Base-by-base conservation (phyloP, 768 basidiomycete species). In the Calocera cornea region DNA sequence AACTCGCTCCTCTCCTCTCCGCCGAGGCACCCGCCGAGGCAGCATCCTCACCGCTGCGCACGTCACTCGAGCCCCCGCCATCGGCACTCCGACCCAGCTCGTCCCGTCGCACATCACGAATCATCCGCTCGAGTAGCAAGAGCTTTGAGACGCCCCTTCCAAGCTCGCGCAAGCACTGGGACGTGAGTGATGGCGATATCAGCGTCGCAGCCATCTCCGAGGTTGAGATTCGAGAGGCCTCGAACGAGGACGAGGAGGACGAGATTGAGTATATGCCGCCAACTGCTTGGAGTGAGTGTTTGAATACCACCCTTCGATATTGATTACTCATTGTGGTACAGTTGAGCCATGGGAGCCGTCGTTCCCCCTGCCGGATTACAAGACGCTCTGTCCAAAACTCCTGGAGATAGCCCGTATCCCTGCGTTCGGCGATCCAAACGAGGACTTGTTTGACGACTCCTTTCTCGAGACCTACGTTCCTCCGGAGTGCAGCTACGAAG, bases 91-190 rank as follows among this genome's bases (percentile, higher is more conserved):
- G 54, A 2, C 54, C 54, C 16, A 60, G 54, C 31, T 29, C 27
- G 27, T 60, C 54, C 27, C 24, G 54, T 10, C 24, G 54, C 16
- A 60, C 54, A 33, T 60, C 54, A 5, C 54, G 54, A 2, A 60
- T 60, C 24, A 60, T 60, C 24, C 24, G 54, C 27, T 60, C 54
- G 54, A 22, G 27, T 8, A 77, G 75, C 49, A 81, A 81, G 69
- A 77, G 68, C 17, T 87, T 88, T 70, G 81, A 87, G 72, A 92
- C 90, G 0, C 90, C 90, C 1, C 70, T 81, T 41, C 85, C 84
- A 22, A 78, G 77, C 11, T 88, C 87, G 1, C 80, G 70, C 31
- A 69, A 84, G 17, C 68, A 87, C 67, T 92, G 89, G 90, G 89
- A 92, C 71, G 82, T 89, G 36, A 86, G 84, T 70, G 88, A 89